Percentiles rank a stretch among this genome's conserved stretches.
Conservation (phyloP, 768 basidiomycete genomes). For the Mycena latifolia region DNA sequence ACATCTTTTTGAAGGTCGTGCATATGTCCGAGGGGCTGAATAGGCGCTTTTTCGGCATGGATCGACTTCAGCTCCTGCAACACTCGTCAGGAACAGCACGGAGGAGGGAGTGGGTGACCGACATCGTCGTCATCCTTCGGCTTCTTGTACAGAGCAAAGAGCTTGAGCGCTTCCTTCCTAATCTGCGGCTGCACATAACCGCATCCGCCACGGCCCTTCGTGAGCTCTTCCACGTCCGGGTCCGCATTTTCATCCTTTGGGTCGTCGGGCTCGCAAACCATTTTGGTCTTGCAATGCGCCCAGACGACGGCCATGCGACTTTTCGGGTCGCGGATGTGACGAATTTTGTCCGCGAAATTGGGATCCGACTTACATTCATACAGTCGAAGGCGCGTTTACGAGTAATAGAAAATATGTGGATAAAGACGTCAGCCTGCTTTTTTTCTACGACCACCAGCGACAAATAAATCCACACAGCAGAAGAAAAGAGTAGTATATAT, state of each 20-base stretch:
- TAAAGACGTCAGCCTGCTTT: slow-evolving; percentile 77
- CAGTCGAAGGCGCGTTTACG: slow-evolving; percentile 41
- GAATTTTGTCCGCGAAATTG: slow-evolving; percentile 88
- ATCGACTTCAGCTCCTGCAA: slow-evolving; percentile 81
- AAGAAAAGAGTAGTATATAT: slow-evolving; percentile 72
- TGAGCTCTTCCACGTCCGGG: slow-evolving; percentile 75
- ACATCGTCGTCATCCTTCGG: slow-evolving; percentile 97
- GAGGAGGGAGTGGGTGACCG: slow-evolving; percentile 46
- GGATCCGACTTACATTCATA: slow-evolving; percentile 78
- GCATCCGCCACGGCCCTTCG: slow-evolving; percentile 97
- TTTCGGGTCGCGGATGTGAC: slow-evolving; percentile 89
- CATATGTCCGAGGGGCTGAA: slow-evolving; percentile 32
- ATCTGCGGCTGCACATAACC: slow-evolving; percentile 92
- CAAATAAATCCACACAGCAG: slow-evolving; percentile 48
- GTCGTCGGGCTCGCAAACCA: slow-evolving; percentile 89
- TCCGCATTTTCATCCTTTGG: slow-evolving; percentile 88
- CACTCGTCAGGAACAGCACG: slow-evolving; percentile 16
- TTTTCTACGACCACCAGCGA: slow-evolving; percentile 51
- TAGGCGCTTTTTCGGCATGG: slow-evolving; percentile 51
- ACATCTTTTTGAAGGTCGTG: slow-evolving; percentile 35
- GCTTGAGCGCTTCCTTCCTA: slow-evolving; percentile 94
- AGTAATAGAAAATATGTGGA: slow-evolving; percentile 63
- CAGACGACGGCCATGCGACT: slow-evolving; percentile 89
- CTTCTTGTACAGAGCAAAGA: slow-evolving; percentile 95
- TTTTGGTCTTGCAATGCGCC: slow-evolving; percentile 90